phyloP scores from a whole-genome alignment of 306 rosid species.

The Quercus robur region DNA sequence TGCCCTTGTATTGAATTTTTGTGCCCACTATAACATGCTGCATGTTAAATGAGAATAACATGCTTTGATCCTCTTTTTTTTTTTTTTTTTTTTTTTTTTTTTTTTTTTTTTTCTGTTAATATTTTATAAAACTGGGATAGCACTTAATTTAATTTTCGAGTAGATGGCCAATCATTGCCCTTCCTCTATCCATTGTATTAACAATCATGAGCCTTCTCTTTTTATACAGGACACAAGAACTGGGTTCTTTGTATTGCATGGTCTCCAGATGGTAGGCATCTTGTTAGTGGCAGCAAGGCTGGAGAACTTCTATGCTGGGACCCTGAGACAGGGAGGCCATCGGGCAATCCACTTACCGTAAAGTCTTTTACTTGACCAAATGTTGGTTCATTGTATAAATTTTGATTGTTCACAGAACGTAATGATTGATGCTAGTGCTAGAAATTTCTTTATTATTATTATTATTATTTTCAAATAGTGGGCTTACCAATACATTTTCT shows the following conservation, averaged over 20 bases:
- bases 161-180: not conserved
- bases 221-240: constrained; percentile 72
- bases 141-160: not conserved
- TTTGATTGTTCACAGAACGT: not conserved
- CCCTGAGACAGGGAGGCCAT: constrained; percentile 81
- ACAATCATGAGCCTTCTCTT: constrained; percentile 1
- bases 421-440: not conserved
- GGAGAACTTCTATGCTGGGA: constrained; percentile 94
- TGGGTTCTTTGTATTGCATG: constrained; percentile 96
- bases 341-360: constrained; percentile 66
- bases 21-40: not conserved
- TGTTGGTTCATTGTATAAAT: not conserved
- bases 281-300: constrained; percentile 91
- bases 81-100: too few species aligned
- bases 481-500: not conserved
- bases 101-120: not conserved
- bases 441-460: not conserved
- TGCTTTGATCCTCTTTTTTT: not conserved
- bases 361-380: constrained; percentile 18
- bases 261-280: constrained; percentile 93
- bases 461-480: not conserved
- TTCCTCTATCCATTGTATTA: not conserved
- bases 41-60: not conserved
- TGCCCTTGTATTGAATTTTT: not conserved
- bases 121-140: not conserved